phyloP scores from a whole-genome alignment of 257 asterid species.

The Solanum virginianum region DNA sequence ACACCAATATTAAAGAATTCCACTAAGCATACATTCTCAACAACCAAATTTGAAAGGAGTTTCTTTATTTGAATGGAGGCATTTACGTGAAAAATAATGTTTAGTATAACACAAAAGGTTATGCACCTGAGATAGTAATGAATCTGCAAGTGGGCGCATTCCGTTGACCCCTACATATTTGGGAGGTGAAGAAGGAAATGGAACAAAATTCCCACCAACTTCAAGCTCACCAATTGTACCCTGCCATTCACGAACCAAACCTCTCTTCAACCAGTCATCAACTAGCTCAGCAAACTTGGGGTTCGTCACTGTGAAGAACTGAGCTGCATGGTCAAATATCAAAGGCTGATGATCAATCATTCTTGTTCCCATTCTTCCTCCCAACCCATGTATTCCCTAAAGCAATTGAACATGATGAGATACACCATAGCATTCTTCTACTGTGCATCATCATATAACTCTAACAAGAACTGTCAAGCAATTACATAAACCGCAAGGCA shows the following conservation, averaged over 20 bases:
- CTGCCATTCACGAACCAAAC: conserved; percentile 57
- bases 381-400: conserved; percentile 85
- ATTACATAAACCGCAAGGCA: neutral
- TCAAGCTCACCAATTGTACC: conserved; percentile 67
- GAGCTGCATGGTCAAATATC: conserved; percentile 86
- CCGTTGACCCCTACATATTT: conserved; percentile 68
- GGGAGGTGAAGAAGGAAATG: conserved; percentile 47
- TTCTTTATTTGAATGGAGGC: neutral
- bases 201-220: conserved; percentile 59
- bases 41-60: neutral
- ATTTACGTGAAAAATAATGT: neutral
- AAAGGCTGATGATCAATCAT: conserved; percentile 53
- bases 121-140: conserved; percentile 66
- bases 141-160: conserved; percentile 86
- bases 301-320: conserved; percentile 74
- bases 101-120: neutral
- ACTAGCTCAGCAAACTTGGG: conserved; percentile 65
- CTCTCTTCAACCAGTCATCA: conserved; percentile 52
- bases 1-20: neutral
- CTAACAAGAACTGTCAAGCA: neutral
- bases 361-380: conserved; percentile 97
- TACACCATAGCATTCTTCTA: neutral
- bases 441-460: neutral
- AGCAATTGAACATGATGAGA: conserved; percentile 23
- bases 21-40: neutral